Evolutionary conservation across 805 yeast species (phyloP), one percentile per base, ranked within the genome.

Genomic region (Kluyveromyces siamensis): DNA sequence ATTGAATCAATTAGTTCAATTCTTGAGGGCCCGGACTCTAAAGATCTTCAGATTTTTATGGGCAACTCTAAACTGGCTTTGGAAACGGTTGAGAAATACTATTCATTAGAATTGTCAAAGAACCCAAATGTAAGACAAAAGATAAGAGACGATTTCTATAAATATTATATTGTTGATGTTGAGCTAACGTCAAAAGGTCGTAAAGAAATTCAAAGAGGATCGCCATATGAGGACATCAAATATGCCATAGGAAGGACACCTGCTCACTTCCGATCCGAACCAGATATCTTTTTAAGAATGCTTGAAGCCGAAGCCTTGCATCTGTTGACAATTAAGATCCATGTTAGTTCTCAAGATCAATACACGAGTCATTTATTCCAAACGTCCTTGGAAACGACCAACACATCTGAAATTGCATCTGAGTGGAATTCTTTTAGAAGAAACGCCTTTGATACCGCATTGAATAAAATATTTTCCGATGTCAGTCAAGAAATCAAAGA

Each of bases 221-320:
- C 90, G 47, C 84, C 89, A 2, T 90, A 82, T 59, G 88, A 86
- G 50, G 96, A 88, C 60, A 83, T 93, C 69, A 93, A 93, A 62
- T 93, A 93, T 67, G 95, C 96, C 19, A 76, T 80, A 49, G 86
- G 88, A 66, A 77, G 93, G 62, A 74, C 86, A 2, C 82, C 90
- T 14, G 75, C 76, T n/a, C 88, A 88, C 50, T 79, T 93, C 59
- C 75, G 79, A 7, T 72, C 72, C 37, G 74, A 79, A 48, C 98
- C 99, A 1, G 96, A 88, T 57, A 70, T 84, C 39, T 87, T 85
- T 56, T 72, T 93, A 59, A 78, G 95, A 59, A 93, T 93, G 96
- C 68, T 90, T 45, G 90, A 85, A 60, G 99, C 98, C 2, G 99
- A 93, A 63, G 66, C 80, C 6, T 74, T 79, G 54, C 95, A 95